Conservation (phyloP, 345 rosid genomes). For the Adansonia digitata region DNA sequence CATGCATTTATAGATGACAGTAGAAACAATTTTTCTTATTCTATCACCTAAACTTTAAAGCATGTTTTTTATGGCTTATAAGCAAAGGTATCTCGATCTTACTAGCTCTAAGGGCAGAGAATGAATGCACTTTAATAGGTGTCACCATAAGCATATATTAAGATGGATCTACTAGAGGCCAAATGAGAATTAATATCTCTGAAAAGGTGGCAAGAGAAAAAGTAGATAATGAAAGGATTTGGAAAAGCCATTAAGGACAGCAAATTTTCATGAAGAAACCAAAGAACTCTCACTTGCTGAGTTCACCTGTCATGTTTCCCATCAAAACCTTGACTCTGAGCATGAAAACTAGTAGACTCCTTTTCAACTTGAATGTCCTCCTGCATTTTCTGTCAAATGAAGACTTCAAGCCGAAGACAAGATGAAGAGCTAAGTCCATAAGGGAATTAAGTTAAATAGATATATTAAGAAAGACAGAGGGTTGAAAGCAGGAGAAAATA, state of each 20-base stretch:
- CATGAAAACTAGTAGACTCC: constrained; percentile 24
- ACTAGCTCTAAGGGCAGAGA: not conserved
- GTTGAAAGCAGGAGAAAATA: constrained; percentile 1
- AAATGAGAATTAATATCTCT: not conserved
- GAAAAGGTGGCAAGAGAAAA: not conserved
- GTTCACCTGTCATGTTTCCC: constrained; percentile 84
- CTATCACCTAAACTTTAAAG: not conserved
- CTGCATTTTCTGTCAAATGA: constrained; percentile 45
- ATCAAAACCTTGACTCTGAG: constrained; percentile 30
- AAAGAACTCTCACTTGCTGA: constrained; percentile 82
- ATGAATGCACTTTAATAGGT: constrained; percentile 6
- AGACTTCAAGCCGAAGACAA: constrained; percentile 14
- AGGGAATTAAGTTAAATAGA: not conserved
- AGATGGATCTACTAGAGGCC: not conserved
- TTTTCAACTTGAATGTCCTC: constrained; percentile 41
- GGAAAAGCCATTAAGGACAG: constrained; percentile 13
- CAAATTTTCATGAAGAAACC: constrained; percentile 38
- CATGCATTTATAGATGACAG: not conserved
- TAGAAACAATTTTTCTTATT: not conserved
- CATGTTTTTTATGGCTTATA: not conserved
- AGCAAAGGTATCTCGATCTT: not conserved
- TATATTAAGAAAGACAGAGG: not conserved
- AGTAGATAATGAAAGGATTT: not conserved
- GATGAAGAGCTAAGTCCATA: not conserved
- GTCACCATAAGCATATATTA: not conserved